Percentiles rank a stretch among this genome's conserved stretches.
These are phyloP conservation scores for Coemansia brasiliensis DNA, from an alignment of 192 early-diverging fungal genomes.

Conservation along the genomic window DNA sequence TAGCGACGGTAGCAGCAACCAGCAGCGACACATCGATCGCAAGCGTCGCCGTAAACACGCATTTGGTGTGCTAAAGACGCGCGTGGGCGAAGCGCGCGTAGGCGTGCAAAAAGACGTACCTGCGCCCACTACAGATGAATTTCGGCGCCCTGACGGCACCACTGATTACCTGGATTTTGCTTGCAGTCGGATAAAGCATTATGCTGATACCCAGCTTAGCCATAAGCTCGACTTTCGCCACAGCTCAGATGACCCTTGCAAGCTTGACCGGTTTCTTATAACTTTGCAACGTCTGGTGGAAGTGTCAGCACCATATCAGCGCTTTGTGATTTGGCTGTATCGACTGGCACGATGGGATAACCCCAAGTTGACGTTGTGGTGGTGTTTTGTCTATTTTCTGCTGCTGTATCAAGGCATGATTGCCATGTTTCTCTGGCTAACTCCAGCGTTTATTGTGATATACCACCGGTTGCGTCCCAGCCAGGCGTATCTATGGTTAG, in stretches of 20 bases:
- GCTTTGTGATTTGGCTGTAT: conserved; percentile 50
- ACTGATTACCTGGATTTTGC: conserved; percentile 36
- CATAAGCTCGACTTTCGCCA: conserved; percentile 55
- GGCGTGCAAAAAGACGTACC: conserved; percentile 43
- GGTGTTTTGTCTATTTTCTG: conserved; percentile 48
- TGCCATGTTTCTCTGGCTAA: conserved; percentile 33
- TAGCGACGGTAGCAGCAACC: conserved; percentile 4
- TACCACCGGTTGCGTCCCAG: conserved; percentile 54
- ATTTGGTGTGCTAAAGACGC: conserved; percentile 40
- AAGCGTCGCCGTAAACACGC: conserved; percentile 44
- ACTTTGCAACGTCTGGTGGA: conserved; percentile 53
- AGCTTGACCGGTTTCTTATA: conserved; percentile 44
- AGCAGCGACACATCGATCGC: conserved; percentile 1
- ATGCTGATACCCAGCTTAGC: conserved; percentile 45
- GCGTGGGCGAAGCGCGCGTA: conserved; percentile 46
- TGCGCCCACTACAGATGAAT: conserved; percentile 17
- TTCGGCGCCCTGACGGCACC: conserved; percentile 33
- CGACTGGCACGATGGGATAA: conserved; percentile 54
- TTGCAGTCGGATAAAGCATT: conserved; percentile 31
- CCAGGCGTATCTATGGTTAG: conserved; percentile 52
- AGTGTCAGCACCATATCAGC: conserved; percentile 55
- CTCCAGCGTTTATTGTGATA: conserved; percentile 45
- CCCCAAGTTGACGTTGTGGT: conserved; percentile 41
- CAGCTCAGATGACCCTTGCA: conserved; percentile 46
- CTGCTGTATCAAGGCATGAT: conserved; percentile 47